A percentile compares a stretch with the other conserved stretches of the same genome.
phyloP scores from a whole-genome alignment of 164 flowering plant species.

The Houttuynia cordata region DNA sequence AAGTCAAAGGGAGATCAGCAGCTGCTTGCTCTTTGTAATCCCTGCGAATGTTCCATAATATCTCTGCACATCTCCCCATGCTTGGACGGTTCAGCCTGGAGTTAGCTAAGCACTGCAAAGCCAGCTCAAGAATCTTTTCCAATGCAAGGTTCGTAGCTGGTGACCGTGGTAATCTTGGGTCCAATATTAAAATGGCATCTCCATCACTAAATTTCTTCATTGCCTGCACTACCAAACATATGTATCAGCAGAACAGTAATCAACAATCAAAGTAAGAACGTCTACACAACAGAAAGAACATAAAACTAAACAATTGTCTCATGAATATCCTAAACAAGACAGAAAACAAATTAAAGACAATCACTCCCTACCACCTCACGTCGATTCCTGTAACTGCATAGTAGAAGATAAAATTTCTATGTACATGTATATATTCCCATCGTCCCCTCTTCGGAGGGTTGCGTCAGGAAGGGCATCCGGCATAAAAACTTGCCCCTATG shows the following conservation, averaged over 20 bases:
- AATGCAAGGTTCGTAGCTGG: slow-evolving; percentile 30
- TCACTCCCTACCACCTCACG: too few species aligned
- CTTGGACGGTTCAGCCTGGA: slow-evolving; percentile 52
- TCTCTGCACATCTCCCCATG: slow-evolving; percentile 83
- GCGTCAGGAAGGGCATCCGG: too few species aligned
- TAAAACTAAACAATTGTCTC: too few species aligned
- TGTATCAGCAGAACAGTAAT: neutral
- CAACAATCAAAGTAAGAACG: neutral
- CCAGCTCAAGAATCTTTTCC: slow-evolving; percentile 70
- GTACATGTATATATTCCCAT: too few species aligned
- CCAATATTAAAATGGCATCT: slow-evolving; percentile 46
- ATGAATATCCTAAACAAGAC: too few species aligned
- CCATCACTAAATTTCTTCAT: slow-evolving; percentile 67
- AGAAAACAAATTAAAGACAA: too few species aligned
- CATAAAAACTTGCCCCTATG: too few species aligned
- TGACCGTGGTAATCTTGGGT: slow-evolving; percentile 45
- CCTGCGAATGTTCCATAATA: slow-evolving; percentile 83
- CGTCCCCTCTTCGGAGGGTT: too few species aligned
- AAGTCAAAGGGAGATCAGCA: slow-evolving; percentile 27
- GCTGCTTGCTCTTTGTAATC: slow-evolving; percentile 50
- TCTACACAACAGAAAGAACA: neutral
- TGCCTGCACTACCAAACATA: slow-evolving; percentile 40
- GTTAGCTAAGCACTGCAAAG: slow-evolving; percentile 73
- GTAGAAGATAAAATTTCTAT: too few species aligned
- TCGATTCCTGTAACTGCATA: too few species aligned